Evolutionary conservation across 495 filamentous ascomycete genomes (phyloP), one percentile per base, ranked within the genome.

Genomic region (Beverwykella pulmonaria): DNA sequence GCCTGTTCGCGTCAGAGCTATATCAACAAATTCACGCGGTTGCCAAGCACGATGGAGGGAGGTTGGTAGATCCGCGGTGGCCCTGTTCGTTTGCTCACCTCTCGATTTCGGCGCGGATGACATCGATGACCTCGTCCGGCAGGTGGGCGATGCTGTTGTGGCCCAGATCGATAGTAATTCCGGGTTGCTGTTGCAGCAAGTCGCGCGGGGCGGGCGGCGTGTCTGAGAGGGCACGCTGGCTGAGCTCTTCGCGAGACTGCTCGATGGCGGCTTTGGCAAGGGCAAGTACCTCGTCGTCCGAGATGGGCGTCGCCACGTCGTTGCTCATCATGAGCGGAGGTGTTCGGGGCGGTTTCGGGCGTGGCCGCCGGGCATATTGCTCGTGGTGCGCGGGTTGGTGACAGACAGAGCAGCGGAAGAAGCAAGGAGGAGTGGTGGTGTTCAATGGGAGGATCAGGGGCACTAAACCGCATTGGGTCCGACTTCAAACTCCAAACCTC

Each of bases 51-150:
- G 3, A n/a, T 44, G 39, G 39, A 8, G n/a, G 26, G 34, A 9
- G 25, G 20, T 3, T 25, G 10, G 15, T 50, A n/a, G 48, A 7
- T 26, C 2, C 4, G 19, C 25, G 22, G 20, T 7, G 22, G 6
- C 22, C 48, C 48, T 2, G 3, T 7, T 27, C 48, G 25, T 5
- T n/a, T 10, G 65, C 83, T 64, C 80, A 96, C 93, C 93, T 82
- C 80, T 96, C 93, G 53, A 97, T 84, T 74, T 96, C 91, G 75
- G 93, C 86, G 78, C 92, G 95, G 58, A 98, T 92, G 68, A 96
- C 86, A 74, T 94, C 92, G 32, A 97, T 87, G 57, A 97, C 91
- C 65, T 93, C 90, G 47, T 93, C 90, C 0, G 93, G 93, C 71
- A 98, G 84, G 63, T 80, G 84, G 50, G 84, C 82, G 44, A 98